Evolutionary conservation across 2,329 filamentous ascomycete genomes (phyloP).

Genomic region (Fusarium tjaetaba): DNA sequence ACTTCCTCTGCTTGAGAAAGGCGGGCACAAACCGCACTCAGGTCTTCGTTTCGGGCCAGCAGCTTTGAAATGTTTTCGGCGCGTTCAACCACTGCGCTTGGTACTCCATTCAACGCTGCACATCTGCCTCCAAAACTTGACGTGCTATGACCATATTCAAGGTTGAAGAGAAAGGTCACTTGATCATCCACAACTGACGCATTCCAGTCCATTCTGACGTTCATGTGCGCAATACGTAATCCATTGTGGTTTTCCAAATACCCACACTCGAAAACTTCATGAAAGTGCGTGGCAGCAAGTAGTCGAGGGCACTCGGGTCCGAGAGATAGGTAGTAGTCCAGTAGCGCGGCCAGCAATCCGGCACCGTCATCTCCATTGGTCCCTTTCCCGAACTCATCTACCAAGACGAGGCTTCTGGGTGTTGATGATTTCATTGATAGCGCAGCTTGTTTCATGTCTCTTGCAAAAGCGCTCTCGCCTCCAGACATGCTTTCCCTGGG

Average conservation of each 20-base stretch:
- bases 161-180: slow-evolving; percentile 78
- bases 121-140: slow-evolving; percentile 89
- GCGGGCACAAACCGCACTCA: slow-evolving; percentile 76
- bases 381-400: slow-evolving; percentile 88
- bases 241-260: slow-evolving; percentile 61
- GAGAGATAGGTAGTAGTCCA: slow-evolving; percentile 64
- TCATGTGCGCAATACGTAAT: slow-evolving; percentile 76
- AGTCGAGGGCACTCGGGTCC: slow-evolving; percentile 62
- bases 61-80: slow-evolving; percentile 78
- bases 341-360: slow-evolving; percentile 66
- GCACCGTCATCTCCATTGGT: slow-evolving; percentile 68
- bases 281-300: slow-evolving; percentile 70
- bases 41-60: slow-evolving; percentile 76
- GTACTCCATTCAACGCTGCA: slow-evolving; percentile 87
- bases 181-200: slow-evolving; percentile 66
- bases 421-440: slow-evolving; percentile 81
- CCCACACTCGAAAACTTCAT: slow-evolving; percentile 76
- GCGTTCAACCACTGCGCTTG: slow-evolving; percentile 74
- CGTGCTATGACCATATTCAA: slow-evolving; percentile 72
- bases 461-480: slow-evolving; percentile 72
- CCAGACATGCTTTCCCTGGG: slow-evolving; percentile 72
- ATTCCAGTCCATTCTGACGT: slow-evolving; percentile 68
- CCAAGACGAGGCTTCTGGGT: slow-evolving; percentile 79
- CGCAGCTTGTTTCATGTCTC: slow-evolving; percentile 87
- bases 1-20: slow-evolving; percentile 70